phyloP scores from a whole-genome alignment of 164 flowering plant species.

The Piper betle region DNA sequence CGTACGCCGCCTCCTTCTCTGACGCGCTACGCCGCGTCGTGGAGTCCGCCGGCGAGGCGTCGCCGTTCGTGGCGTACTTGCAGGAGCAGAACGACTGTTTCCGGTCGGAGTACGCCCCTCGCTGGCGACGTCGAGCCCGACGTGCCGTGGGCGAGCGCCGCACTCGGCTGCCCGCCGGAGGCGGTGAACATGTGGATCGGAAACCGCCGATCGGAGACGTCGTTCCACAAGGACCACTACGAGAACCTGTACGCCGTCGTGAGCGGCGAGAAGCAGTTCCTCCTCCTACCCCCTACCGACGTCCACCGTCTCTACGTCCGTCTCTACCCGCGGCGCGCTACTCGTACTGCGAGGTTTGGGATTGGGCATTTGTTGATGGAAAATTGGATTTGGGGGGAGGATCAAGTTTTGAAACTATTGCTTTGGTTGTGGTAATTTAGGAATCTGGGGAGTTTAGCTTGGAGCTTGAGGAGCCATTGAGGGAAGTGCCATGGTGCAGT shows the following conservation, averaged over 20 bases:
- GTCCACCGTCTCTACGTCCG: conserved; percentile 75
- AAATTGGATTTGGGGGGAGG: neutral
- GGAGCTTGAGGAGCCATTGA: conserved; percentile 56
- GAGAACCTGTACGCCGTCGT: conserved; percentile 91
- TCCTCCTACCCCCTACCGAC: conserved; percentile 88
- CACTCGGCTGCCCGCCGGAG: conserved; percentile 68
- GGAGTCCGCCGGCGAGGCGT: neutral
- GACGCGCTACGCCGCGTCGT: conserved; percentile 16
- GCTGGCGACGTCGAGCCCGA: conserved; percentile 49
- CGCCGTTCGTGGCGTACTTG: conserved; percentile 47
- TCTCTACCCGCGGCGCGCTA: conserved; percentile 69
- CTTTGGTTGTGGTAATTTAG: conserved; percentile 14
- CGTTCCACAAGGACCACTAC: conserved; percentile 93
- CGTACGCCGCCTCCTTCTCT: conserved; percentile 31
- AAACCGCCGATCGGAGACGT: conserved; percentile 54
- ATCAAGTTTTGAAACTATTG: neutral
- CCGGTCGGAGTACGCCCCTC: conserved; percentile 45
- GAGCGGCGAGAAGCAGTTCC: conserved; percentile 77
- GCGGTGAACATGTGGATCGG: conserved; percentile 97
- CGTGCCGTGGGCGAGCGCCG: conserved; percentile 78
- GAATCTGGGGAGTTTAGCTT: conserved; percentile 46
- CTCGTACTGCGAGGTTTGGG: conserved; percentile 10
- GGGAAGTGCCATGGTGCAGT: conserved; percentile 91
- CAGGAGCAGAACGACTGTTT: conserved; percentile 95
- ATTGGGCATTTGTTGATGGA: neutral